Percentiles rank a stretch among this genome's conserved stretches.
phyloP scores from a whole-genome alignment of 345 rosid genomes.

The Raphanus raphanistrum region DNA sequence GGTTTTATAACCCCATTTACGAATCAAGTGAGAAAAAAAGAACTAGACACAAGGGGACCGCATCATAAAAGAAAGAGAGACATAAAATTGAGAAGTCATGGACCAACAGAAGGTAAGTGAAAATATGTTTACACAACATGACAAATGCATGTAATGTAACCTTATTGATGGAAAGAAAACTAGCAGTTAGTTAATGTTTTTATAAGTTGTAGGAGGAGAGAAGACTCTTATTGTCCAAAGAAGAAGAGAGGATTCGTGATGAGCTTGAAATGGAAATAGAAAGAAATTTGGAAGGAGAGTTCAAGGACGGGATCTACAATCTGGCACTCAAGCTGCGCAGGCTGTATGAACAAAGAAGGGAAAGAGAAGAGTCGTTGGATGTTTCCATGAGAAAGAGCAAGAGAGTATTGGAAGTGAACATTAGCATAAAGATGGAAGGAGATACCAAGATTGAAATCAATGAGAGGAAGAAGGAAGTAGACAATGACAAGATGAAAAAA shows the following conservation, averaged over 20 bases:
- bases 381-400: conserved; percentile 31
- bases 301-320: conserved; percentile 68
- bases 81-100: conserved; percentile 19
- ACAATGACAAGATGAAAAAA: conserved; percentile 9
- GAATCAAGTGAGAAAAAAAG: neutral
- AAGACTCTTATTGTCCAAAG: conserved; percentile 35
- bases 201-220: conserved; percentile 26
- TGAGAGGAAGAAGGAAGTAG: conserved; percentile 51
- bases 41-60: conserved; percentile 5
- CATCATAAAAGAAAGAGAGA: neutral
- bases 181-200: neutral
- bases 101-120: conserved; percentile 32
- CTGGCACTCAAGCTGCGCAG: conserved; percentile 67
- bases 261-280: conserved; percentile 77
- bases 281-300: conserved; percentile 69
- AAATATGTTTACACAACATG: neutral
- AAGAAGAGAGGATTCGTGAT: conserved; percentile 60
- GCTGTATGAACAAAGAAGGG: conserved; percentile 57
- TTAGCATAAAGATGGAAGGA: conserved; percentile 71
- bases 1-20: conserved; percentile 23
- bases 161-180: neutral
- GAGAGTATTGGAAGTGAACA: conserved; percentile 51
- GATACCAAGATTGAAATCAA: conserved; percentile 65
- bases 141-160: conserved; percentile 15
- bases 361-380: conserved; percentile 40